These are phyloP conservation scores for Phallus indusiatus DNA, from an alignment of 768 basidiomycete species.

Conservation along the genomic window DNA sequence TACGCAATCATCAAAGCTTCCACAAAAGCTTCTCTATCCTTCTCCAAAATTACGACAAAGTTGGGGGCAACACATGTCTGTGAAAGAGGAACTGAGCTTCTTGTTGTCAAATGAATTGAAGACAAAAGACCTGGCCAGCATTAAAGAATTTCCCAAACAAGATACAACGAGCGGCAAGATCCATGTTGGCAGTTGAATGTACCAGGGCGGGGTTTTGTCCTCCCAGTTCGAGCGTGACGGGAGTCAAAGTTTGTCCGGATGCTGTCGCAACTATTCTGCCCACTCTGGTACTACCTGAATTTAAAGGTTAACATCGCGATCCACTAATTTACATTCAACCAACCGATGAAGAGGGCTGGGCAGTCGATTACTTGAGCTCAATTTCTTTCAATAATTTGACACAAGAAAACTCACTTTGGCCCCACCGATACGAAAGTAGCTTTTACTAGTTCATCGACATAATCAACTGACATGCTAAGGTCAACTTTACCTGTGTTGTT, in stretches of 20 bases:
- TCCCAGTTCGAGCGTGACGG: conserved; percentile 42
- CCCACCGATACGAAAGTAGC: conserved; percentile 69
- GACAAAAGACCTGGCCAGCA: conserved; percentile 45
- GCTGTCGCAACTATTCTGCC: conserved; percentile 60
- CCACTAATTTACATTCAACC: background rate
- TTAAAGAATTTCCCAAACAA: conserved; percentile 79
- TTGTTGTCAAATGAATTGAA: background rate
- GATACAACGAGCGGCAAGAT: conserved; percentile 54
- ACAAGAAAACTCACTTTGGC: conserved; percentile 46
- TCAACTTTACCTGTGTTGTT: conserved; percentile 2
- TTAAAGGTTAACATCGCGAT: background rate
- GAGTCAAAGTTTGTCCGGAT: conserved; percentile 68
- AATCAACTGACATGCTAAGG: background rate
- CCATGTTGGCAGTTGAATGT: conserved; percentile 57
- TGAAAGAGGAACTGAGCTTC: background rate
- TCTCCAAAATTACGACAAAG: conserved; percentile 36
- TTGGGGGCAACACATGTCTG: conserved; percentile 65
- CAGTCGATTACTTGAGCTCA: too few species aligned
- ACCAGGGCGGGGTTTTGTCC: conserved; percentile 69
- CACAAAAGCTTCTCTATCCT: conserved; percentile 29
- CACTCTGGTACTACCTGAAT: background rate
- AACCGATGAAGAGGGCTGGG: conserved; percentile 54
- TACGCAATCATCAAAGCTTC: conserved; percentile 36
- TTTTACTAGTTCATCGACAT: background rate
- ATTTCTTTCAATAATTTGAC: too few species aligned